These are phyloP conservation scores for Naganishia vaughanmartiniae DNA, from an alignment of 768 basidiomycete species.

Conservation along the genomic window DNA sequence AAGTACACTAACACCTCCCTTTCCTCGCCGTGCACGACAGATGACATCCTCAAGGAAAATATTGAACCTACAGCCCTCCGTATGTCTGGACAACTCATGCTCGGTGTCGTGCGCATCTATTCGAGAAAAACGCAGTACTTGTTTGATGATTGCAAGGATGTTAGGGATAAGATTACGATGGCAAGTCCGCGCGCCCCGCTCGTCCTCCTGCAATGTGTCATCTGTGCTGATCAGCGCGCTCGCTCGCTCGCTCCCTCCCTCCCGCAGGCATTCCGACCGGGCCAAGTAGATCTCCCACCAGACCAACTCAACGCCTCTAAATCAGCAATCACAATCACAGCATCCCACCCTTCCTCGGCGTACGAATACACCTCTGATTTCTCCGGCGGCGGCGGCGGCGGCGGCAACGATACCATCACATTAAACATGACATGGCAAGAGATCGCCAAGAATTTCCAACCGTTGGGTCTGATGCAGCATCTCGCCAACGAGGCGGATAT, in stretches of 20 bases:
- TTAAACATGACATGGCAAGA: constrained; percentile 19
- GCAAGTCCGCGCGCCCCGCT: constrained; percentile 53
- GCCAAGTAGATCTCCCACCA: constrained; percentile 91
- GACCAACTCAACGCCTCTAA: constrained; percentile 83
- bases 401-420: constrained; percentile 14
- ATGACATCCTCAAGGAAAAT: constrained; percentile 91
- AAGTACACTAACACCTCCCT: not conserved
- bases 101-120: constrained; percentile 96
- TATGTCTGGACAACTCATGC: constrained; percentile 89
- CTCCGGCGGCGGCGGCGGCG: constrained; percentile 2
- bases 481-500: constrained; percentile 84
- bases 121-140: constrained; percentile 97
- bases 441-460: constrained; percentile 34
- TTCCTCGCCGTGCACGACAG: constrained; percentile 46
- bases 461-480: constrained; percentile 69
- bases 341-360: not conserved
- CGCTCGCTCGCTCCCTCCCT: too few species aligned
- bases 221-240: not conserved
- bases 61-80: constrained; percentile 84
- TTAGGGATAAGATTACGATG: constrained; percentile 91
- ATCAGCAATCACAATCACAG: constrained; percentile 80
- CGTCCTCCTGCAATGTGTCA: constrained; percentile 13
- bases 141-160: constrained; percentile 96
- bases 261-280: constrained; percentile 91
- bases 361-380: too few species aligned